Base-by-base conservation (phyloP, 1,139 yeast genomes). In the Magnusiomyces suaveolens region DNA sequence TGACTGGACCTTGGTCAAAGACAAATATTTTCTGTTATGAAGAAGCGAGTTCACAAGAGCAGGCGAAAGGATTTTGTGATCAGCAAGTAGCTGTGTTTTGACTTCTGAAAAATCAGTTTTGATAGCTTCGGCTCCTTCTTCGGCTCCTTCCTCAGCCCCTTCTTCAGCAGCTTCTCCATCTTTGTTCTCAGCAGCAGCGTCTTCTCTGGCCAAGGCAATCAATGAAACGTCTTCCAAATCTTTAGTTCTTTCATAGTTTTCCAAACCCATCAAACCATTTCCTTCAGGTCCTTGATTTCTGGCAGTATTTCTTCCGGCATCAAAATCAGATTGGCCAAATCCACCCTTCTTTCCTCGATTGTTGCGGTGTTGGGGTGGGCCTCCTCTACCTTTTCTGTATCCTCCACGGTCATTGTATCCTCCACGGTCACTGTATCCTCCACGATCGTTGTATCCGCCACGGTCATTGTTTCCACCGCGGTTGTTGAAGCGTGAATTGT, bases 1-100 rank as follows among this genome's bases (percentile, higher is more conserved):
- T 55, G 83, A 82, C 69, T 89, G 97, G 21, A 88, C 96, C 1
- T 87, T 82, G 0, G 97, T 87, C 63, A 89, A 59, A 49, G 76
- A 47, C 68, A 72, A 53, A 57, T 67, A 70, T 43, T 64, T 62
- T 50, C 72, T 61, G 59, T 68, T 64, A 59, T 68, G 61, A 39
- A 61, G 52, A 51, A 70, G 60, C 3, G 73, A 68, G 57, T 68
- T 67, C 24, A 67, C 72, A 33, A 70, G 61, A 18, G 68, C 70
- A 51, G 65, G 56, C 16, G 67, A 63, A 24, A 70, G 59, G 21
- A 70, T 57, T 48, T 64, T 61, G 47, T 63, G 59, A 6, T 64
- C 64, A 1, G 68, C 66, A 36, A 70, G 58, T 8, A 61, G 55
- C 52, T 57, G 51, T 1, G 70, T 68, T 3, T 66, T 63, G 29